Evolutionary conservation across 805 yeast genomes (phyloP), one percentile per base, ranked within the genome.

Genomic region (Metschnikowia proteae): DNA sequence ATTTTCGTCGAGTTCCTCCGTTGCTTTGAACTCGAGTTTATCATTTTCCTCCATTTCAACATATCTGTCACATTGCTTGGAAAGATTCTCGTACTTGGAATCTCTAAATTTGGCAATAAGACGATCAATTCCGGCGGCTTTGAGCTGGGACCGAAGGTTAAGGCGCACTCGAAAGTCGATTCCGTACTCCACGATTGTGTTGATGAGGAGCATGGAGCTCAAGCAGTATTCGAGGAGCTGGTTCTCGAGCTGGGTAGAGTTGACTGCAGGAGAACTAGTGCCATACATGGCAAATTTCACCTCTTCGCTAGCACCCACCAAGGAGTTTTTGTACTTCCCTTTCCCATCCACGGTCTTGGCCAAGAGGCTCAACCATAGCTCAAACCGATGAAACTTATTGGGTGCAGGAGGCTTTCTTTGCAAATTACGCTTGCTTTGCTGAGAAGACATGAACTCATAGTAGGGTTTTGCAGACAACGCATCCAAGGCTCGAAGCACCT

Each of bases 221-320:
- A 84, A 67, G 11, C 86, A 76, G 63, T 87, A 91, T 48, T 90
- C 96, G 51, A 78, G 68, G 26, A 88, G 68, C 48, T 82, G 80
- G 47, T 75, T 76, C 60, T 87, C 92, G 26, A 81, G 76, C 43
- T 75, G 75, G 1, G 52, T 32, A 5, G 47, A 27, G 30, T 77
- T 71, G 25, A 67, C 67, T 0, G 82, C 80, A 9, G 76, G 64
- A 11, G 58, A 46, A n/a, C 31, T 40, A 4, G 59, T 45, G 34
- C 56, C 58, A 38, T 53, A 42, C 46, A 50, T 40, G 27, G 59
- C 59, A 37, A 36, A 44, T 50, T 81, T 83, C 46, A 82, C 76
- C 56, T 92, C 97, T 7, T 85, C 94, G 50, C 88, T 84, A 0
- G 97, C 96, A 1, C 97, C 97, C 6, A 92, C 98, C 59, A 85